phyloP scores from a whole-genome alignment of 1,284 basidiomycete species.

The Testicularia cyperi region DNA sequence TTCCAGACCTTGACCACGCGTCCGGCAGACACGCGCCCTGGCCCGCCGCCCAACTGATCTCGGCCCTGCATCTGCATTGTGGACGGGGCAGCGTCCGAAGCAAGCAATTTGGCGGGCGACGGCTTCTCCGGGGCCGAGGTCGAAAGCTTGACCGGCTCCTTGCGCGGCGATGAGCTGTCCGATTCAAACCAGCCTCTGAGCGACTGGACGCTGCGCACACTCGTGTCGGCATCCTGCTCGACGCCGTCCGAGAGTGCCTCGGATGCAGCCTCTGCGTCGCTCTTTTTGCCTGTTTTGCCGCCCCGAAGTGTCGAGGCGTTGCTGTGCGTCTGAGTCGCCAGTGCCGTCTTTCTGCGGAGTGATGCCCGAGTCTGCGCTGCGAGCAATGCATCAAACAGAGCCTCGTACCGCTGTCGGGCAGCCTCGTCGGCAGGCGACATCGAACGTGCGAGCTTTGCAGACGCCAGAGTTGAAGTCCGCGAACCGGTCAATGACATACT shows the following conservation, averaged over 20 bases:
- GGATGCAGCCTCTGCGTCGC: not conserved
- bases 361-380: too few species aligned
- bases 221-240: not conserved
- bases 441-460: not conserved
- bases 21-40: constrained; percentile 6
- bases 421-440: constrained; percentile 9
- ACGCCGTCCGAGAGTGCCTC: not conserved
- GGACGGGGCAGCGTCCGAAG: constrained; percentile 1
- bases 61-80: not conserved
- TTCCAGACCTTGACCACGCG: constrained; percentile 11
- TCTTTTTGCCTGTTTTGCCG: not conserved
- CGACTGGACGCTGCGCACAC: constrained; percentile 4
- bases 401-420: constrained; percentile 14
- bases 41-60: not conserved
- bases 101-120: not conserved
- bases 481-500: too few species aligned
- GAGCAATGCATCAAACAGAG: constrained; percentile 8
- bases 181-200: constrained; percentile 32
- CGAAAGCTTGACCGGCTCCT: not conserved
- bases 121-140: not conserved
- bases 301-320: constrained; percentile 4
- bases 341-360: not conserved
- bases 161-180: not conserved
- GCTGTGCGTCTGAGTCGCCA: not conserved
- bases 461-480: too few species aligned